phyloP scores from a whole-genome alignment of 2,329 filamentous ascomycete genomes.

The Diaporthe helianthi region DNA sequence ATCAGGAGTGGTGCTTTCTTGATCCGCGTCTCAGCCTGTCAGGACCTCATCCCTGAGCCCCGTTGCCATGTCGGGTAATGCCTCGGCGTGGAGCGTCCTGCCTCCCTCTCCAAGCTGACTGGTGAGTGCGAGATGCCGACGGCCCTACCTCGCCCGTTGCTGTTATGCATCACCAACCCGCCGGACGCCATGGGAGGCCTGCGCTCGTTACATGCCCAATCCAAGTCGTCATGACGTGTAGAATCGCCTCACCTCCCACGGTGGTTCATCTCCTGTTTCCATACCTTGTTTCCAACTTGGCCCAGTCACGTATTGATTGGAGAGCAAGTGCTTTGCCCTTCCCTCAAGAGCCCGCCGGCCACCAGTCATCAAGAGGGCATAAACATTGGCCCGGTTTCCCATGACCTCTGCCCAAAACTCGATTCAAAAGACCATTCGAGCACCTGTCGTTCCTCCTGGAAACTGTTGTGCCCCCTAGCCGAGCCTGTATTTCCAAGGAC shows the following conservation, averaged over 20 bases:
- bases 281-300: not conserved
- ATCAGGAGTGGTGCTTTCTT: constrained; percentile 13
- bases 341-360: constrained; percentile 5
- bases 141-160: constrained; percentile 9
- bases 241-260: not conserved
- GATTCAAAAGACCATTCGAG: not conserved
- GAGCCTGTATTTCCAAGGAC: not conserved
- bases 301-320: constrained; percentile 3
- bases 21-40: constrained; percentile 21
- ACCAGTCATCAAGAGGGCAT: constrained; percentile 3
- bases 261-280: not conserved
- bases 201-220: constrained; percentile 23
- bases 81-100: constrained; percentile 26
- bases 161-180: not conserved
- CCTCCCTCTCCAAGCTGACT: constrained; percentile 10
- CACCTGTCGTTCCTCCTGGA: not conserved
- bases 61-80: constrained; percentile 7
- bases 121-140: constrained; percentile 19
- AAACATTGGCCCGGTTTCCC: not conserved
- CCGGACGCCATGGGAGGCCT: constrained; percentile 22
- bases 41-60: constrained; percentile 27
- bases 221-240: constrained; percentile 4
- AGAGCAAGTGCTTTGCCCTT: constrained; percentile 11
- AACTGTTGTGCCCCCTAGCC: not conserved
- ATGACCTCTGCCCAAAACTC: not conserved